Percentiles rank a stretch among this genome's conserved stretches.
These are phyloP conservation scores for Hawksworthiomyces lignivorus DNA, from an alignment of 2,329 filamentous ascomycete genomes.

Conservation along the genomic window DNA sequence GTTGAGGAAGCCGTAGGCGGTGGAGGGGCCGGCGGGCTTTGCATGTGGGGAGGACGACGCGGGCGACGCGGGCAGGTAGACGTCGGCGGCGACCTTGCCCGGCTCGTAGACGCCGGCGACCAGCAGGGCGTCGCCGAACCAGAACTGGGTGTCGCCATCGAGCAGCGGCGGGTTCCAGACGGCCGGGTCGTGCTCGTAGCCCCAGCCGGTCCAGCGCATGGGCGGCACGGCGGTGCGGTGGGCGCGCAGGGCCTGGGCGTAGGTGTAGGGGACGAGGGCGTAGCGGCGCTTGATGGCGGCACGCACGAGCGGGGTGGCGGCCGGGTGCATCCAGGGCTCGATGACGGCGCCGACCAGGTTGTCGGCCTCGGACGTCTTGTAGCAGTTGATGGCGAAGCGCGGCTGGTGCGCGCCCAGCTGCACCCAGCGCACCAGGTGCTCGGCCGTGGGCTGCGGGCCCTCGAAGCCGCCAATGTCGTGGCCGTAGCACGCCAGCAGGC, in stretches of 20 bases:
- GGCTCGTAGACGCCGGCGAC: constrained; percentile 61
- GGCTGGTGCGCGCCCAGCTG: constrained; percentile 63
- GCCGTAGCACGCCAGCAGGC: constrained; percentile 60
- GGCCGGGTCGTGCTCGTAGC: constrained; percentile 57
- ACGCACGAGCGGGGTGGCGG: constrained; percentile 55
- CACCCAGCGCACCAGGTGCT: constrained; percentile 65
- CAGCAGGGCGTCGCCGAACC: constrained; percentile 60
- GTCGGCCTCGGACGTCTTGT: constrained; percentile 61
- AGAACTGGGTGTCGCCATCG: constrained; percentile 64
- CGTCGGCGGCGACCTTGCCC: constrained; percentile 40
- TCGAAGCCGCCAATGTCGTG: constrained; percentile 73
- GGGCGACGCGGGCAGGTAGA: constrained; percentile 59
- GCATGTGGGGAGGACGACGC: too few relatives aligned
- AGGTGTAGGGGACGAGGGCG: constrained; percentile 64
- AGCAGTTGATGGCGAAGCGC: constrained; percentile 71
- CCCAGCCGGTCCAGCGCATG: constrained; percentile 68
- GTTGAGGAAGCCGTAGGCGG: constrained; percentile 49
- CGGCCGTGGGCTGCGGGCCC: constrained; percentile 62
- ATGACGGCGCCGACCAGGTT: constrained; percentile 65
- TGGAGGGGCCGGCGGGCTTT: too few relatives aligned
- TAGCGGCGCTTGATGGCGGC: constrained; percentile 63
- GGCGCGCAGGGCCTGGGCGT: constrained; percentile 55
- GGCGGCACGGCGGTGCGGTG: constrained; percentile 55
- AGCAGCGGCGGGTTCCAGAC: constrained; percentile 53
- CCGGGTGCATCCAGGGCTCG: constrained; percentile 71